phyloP scores from a whole-genome alignment of 2,329 filamentous ascomycete genomes.

The Penicillium psychrosexuale region DNA sequence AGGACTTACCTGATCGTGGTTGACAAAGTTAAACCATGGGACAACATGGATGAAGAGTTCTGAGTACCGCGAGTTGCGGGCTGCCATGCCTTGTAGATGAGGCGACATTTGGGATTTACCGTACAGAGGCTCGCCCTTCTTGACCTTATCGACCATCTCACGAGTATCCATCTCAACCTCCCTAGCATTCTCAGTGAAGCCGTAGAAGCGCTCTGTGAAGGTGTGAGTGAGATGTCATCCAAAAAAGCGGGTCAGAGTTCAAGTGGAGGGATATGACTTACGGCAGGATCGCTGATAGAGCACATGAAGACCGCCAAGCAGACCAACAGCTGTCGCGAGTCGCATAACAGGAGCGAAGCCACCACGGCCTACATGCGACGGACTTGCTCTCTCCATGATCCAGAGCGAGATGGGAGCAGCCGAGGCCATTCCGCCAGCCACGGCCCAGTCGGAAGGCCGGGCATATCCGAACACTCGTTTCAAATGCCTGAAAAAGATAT shows the following conservation, averaged over 20 bases:
- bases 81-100: conserved; percentile 90
- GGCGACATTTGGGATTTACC: conserved; percentile 73
- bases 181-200: conserved; percentile 84
- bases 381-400: conserved; percentile 77
- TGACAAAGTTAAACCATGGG: conserved; percentile 98
- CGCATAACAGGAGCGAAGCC: conserved; percentile 83
- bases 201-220: conserved; percentile 82
- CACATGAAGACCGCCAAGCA: conserved; percentile 75
- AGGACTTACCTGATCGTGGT: conserved; percentile 68
- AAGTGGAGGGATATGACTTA: conserved; percentile 53
- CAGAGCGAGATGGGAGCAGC: conserved; percentile 71
- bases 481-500: conserved; percentile 67
- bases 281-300: conserved; percentile 80
- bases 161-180: conserved; percentile 96
- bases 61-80: conserved; percentile 88
- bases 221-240: conserved; percentile 9
- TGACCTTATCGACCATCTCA: conserved; percentile 97
- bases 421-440: conserved; percentile 66
- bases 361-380: conserved; percentile 77
- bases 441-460: conserved; percentile 75
- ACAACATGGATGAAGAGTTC: conserved; percentile 78
- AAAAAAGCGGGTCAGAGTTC: neutral
- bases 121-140: conserved; percentile 85
- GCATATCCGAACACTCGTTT: conserved; percentile 86
- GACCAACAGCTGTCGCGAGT: conserved; percentile 67